Percentiles rank a stretch among this genome's conserved stretches.
These are phyloP conservation scores for Exophiala bonariae DNA, from an alignment of 2,329 filamentous ascomycete species.

Conservation along the genomic window DNA sequence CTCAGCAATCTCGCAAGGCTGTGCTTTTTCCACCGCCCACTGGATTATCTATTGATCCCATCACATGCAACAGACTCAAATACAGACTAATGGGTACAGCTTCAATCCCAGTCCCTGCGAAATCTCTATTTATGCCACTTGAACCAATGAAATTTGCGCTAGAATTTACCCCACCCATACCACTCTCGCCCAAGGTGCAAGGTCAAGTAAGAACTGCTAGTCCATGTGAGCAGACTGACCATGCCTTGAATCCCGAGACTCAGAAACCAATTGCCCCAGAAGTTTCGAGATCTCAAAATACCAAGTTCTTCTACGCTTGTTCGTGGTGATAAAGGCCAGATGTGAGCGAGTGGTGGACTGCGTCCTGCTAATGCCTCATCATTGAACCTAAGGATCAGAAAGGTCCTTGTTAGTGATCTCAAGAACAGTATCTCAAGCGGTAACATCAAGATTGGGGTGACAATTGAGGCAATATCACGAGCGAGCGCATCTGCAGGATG, in stretches of 20 bases:
- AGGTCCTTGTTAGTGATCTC: constrained; percentile 10
- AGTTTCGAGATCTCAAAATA: background rate
- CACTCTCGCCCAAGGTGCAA: constrained; percentile 9
- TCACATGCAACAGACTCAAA: no score
- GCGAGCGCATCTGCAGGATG: constrained; percentile 17
- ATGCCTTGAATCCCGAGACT: constrained; percentile 19
- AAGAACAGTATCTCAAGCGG: constrained; percentile 22
- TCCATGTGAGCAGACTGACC: constrained; percentile 17
- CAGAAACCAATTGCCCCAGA: constrained; percentile 15
- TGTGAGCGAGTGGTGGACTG: constrained; percentile 2
- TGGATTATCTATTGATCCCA: no score
- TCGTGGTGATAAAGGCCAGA: constrained; percentile 11
- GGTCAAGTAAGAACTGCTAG: constrained; percentile 4
- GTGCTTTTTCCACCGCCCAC: background rate
- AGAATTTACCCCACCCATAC: constrained; percentile 23
- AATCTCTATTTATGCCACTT: no score
- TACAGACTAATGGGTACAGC: no score
- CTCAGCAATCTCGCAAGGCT: constrained; percentile 10
- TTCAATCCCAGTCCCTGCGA: no score
- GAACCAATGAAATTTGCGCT: no score
- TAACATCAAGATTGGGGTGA: constrained; percentile 19
- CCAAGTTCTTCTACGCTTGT: constrained; percentile 2
- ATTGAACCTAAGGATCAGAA: constrained; percentile 3
- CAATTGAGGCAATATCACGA: constrained; percentile 9
- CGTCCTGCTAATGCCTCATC: background rate